A percentile compares a stretch with the other conserved stretches of the same genome.
Evolutionary conservation across 768 basidiomycete species (phyloP).

Genomic region (Boletales sp.): DNA sequence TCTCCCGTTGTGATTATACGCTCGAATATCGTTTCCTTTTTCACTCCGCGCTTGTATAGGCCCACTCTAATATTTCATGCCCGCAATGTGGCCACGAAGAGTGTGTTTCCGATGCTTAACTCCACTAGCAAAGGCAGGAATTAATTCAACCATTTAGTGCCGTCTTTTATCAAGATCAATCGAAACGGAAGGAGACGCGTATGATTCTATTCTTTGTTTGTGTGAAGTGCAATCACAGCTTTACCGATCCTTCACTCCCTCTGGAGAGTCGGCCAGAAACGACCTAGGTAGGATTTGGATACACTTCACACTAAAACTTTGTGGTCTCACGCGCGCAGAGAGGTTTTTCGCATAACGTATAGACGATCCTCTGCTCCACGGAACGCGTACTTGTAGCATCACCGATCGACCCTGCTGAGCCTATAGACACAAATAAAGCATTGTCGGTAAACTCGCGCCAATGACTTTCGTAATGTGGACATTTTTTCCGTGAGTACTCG

Average conservation of each 20-base stretch:
- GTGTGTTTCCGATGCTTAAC: conserved; percentile 42
- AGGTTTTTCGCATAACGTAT: no score
- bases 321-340: no score
- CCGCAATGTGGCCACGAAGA: conserved; percentile 80
- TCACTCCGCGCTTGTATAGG: conserved; percentile 39
- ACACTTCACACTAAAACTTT: background rate
- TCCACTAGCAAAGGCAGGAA: background rate
- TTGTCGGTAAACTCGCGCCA: no score
- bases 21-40: background rate
- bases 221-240: conserved; percentile 73
- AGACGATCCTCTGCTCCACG: no score
- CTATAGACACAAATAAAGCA: no score
- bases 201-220: conserved; percentile 95
- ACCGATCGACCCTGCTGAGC: no score
- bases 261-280: conserved; percentile 38
- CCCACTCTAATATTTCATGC: conserved; percentile 81
- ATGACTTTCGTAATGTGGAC: no score
- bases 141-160: conserved; percentile 49
- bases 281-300: conserved; percentile 11
- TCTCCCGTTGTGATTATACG: background rate
- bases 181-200: conserved; percentile 90
- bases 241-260: conserved; percentile 64
- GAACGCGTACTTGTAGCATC: no score
- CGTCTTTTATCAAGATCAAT: conserved; percentile 96
- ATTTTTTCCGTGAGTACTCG: no score